Evolutionary conservation across 805 yeast genomes (phyloP).

Genomic region (Nakazawaea wickerhamii): DNA sequence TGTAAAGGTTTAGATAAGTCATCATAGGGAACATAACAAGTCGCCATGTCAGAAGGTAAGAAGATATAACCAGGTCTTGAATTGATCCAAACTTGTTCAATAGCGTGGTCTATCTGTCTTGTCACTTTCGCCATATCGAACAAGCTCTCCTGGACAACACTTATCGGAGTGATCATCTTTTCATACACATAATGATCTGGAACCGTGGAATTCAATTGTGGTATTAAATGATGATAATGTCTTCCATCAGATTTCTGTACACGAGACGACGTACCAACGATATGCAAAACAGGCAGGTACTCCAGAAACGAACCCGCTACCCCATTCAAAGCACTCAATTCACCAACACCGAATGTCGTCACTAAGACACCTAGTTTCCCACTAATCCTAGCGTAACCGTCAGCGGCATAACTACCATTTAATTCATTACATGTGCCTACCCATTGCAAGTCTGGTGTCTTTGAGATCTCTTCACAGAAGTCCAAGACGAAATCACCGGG

Average conservation of each 20-base stretch:
- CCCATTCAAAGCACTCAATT: slow-evolving; percentile 44
- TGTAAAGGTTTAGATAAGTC: slow-evolving; percentile 28
- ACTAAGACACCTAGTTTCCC: slow-evolving; percentile 35
- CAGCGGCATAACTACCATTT: slow-evolving; percentile 46
- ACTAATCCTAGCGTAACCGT: slow-evolving; percentile 38
- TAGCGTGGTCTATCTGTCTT: slow-evolving; percentile 62
- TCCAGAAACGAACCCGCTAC: slow-evolving; percentile 45
- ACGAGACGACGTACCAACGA: slow-evolving; percentile 38
- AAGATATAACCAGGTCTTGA: slow-evolving; percentile 83
- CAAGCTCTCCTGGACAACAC: slow-evolving; percentile 51
- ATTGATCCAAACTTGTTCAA: slow-evolving; percentile 45
- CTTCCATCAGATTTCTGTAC: slow-evolving; percentile 15
- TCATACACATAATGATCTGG: slow-evolving; percentile 62
- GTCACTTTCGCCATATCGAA: slow-evolving; percentile 41
- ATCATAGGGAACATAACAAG: slow-evolving; percentile 29
- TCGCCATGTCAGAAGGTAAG: slow-evolving; percentile 67
- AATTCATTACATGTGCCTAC: slow-evolving; percentile 48
- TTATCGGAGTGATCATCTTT: slow-evolving; percentile 49
- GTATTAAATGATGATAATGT: slow-evolving; percentile 39
- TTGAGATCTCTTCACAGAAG: slow-evolving; percentile 40
- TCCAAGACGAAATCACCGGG: slow-evolving; percentile 58
- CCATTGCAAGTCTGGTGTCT: slow-evolving; percentile 25
- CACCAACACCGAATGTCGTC: slow-evolving; percentile 49
- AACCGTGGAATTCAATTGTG: slow-evolving; percentile 37
- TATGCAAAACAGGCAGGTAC: slow-evolving; percentile 40